Percentiles rank a stretch among this genome's conserved stretches.
Conservation (phyloP, 805 yeast species). For the Pichia californica region DNA sequence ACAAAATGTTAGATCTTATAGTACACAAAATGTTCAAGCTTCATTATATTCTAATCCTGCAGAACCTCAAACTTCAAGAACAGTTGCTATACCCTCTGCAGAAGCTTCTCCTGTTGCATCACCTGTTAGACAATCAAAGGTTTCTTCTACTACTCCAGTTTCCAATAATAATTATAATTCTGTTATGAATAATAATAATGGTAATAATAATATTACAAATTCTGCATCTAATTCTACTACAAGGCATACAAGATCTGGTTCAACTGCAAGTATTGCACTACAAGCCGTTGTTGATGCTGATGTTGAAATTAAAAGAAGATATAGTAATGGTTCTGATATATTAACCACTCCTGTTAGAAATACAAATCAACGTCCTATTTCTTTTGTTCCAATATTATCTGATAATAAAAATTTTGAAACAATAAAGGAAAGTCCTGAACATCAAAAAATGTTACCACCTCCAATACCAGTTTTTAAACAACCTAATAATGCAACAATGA, state of each 20-base stretch:
- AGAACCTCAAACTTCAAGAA: constrained; percentile 58
- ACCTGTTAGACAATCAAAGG: constrained; percentile 16
- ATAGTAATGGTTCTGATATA: constrained; percentile 23
- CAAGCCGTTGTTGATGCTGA: constrained; percentile 72
- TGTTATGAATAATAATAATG: too few relatives aligned
- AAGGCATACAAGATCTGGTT: constrained; percentile 24
- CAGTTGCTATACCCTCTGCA: constrained; percentile 28
- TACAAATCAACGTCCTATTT: constrained; percentile 30
- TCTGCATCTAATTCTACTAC: background rate
- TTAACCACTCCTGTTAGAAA: constrained; percentile 14
- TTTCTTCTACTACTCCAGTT: background rate
- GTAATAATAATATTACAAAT: background rate
- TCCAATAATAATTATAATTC: background rate
- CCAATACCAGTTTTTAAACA: constrained; percentile 21
- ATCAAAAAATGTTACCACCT: constrained; percentile 19
- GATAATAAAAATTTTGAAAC: constrained; percentile 31
- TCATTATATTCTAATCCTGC: constrained; percentile 46
- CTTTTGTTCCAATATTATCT: constrained; percentile 22
- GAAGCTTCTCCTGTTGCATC: constrained; percentile 24
- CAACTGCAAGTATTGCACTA: constrained; percentile 60
- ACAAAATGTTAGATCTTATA: constrained; percentile 29
- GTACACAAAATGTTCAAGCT: constrained; percentile 33
- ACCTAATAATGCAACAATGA: constrained; percentile 28
- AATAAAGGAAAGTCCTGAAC: constrained; percentile 39
- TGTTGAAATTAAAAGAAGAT: constrained; percentile 28